Base-by-base conservation (phyloP, 192 early-diverging fungal genomes). In the Backusella macrospora region DNA sequence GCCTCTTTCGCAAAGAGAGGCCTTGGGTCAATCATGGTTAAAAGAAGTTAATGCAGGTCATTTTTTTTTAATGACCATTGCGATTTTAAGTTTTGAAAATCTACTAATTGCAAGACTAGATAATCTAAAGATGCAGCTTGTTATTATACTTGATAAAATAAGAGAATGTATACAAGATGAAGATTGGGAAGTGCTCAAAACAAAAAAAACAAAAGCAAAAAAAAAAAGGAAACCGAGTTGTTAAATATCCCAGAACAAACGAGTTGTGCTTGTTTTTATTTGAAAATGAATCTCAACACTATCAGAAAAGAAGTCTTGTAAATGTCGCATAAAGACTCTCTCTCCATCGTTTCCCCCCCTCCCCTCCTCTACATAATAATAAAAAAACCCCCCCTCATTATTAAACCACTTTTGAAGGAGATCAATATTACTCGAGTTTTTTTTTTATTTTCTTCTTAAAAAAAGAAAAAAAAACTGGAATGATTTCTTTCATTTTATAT, bases 1-100 rank as follows among this genome's bases (percentile, higher is more conserved):
- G 77, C 80, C 85, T 0, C 94, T 92, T 80, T 85, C 86, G 65
- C 82, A 83, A 9, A 81, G 93, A 23, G 92, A 92, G 69, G 92
- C 92, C 0, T 78, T 93, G 48, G 94, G 94, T 38, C 86, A 91
- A 55, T 86, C 84, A 40, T 92, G 92, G 91, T 85, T 96, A 44
- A 89, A 89, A 49, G 87, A 89, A 63, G 65, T 93, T 37, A 83
- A 81, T 37, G 86, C 86, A 65, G 92, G 91, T 14, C 75, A 83
- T 18, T 92, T 83, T 72, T 83, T 72, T 88, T 87, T 34, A 73
- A 85, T 23, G 92, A 96, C 65, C 79, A 89, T 91, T 15, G 87
- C 85, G 1, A 79, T 95, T 66, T 78, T 94, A n/a, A 92, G 92
- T 0, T 90, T 90, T 73, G 80, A 76, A 29, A 80, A 86, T 3